phyloP scores from a whole-genome alignment of 139 green algal species.

The Medakamo hakoo region DNA sequence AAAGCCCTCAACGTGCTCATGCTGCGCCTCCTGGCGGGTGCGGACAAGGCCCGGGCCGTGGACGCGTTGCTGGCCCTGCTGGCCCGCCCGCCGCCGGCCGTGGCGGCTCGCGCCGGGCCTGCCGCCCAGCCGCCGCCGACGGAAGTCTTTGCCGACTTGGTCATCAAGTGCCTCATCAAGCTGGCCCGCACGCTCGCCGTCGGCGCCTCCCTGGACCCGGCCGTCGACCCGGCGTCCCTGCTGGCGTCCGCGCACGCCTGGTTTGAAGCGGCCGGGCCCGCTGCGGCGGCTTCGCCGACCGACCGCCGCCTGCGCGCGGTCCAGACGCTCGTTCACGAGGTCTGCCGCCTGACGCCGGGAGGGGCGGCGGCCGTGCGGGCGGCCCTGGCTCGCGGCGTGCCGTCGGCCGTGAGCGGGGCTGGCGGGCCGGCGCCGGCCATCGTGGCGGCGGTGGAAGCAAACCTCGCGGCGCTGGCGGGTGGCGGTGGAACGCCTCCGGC shows the following conservation, averaged over 20 bases:
- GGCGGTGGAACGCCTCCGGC: background rate
- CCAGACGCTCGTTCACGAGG: background rate
- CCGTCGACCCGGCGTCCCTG: background rate
- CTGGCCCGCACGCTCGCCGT: background rate
- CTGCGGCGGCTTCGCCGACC: background rate
- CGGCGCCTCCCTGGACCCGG: background rate
- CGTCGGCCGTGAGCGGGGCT: no score
- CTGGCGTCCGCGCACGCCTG: no score
- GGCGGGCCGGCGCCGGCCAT: no score
- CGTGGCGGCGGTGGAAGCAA: background rate
- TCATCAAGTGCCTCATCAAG: background rate
- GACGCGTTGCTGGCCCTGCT: background rate
- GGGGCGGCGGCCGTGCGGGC: no score
- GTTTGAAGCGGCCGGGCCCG: no score
- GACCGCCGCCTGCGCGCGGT: background rate
- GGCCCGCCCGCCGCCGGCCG: no score
- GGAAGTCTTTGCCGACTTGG: background rate
- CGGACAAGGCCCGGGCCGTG: background rate
- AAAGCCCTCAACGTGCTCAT: background rate
- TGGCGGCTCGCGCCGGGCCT: background rate
- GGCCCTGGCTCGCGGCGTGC: no score
- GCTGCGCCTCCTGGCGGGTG: background rate
- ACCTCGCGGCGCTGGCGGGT: background rate
- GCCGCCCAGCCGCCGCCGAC: no score
- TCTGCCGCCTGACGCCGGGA: no score